phyloP scores from a whole-genome alignment of 1,284 basidiomycete genomes.

The Hypsizygus ulmarius region DNA sequence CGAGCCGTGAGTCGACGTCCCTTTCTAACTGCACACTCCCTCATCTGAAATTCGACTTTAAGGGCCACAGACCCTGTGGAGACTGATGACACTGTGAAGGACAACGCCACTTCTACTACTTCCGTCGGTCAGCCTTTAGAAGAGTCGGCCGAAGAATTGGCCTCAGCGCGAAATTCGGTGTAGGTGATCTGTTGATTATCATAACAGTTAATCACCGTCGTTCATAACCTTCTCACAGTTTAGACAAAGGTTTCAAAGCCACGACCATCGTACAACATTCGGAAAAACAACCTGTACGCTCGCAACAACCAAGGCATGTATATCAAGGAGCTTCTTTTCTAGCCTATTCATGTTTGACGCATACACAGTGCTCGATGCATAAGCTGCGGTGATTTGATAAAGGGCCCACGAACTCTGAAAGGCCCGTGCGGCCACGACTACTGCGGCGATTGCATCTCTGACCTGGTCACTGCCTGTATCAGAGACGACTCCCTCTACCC shows the following conservation, averaged over 20 bases:
- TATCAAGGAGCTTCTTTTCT: not conserved
- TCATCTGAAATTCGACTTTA: not conserved
- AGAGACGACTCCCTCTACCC: constrained; percentile 37
- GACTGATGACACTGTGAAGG: too few species aligned
- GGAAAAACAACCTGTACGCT: not conserved
- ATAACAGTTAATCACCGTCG: too few species aligned
- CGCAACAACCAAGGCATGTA: not conserved
- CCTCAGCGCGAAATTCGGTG: too few species aligned
- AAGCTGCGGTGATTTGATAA: constrained; percentile 27
- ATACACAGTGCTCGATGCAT: constrained; percentile 27
- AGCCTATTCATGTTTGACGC: too few species aligned
- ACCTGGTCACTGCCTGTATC: constrained; percentile 30
- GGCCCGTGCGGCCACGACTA: constrained; percentile 32
- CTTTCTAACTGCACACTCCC: not conserved
- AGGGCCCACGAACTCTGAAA: constrained; percentile 18
- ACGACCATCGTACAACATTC: not conserved
- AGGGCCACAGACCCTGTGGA: not conserved
- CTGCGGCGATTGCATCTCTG: constrained; percentile 24
- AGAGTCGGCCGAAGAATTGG: too few species aligned
- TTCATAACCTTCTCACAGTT: too few species aligned
- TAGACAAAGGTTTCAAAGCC: too few species aligned
- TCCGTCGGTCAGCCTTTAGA: too few species aligned
- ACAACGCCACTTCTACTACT: too few species aligned
- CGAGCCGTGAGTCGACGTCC: constrained; percentile 4
- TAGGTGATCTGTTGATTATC: too few species aligned